Evolutionary conservation across 257 asterid genomes (phyloP).

Genomic region (Solanum appendiculatum): DNA sequence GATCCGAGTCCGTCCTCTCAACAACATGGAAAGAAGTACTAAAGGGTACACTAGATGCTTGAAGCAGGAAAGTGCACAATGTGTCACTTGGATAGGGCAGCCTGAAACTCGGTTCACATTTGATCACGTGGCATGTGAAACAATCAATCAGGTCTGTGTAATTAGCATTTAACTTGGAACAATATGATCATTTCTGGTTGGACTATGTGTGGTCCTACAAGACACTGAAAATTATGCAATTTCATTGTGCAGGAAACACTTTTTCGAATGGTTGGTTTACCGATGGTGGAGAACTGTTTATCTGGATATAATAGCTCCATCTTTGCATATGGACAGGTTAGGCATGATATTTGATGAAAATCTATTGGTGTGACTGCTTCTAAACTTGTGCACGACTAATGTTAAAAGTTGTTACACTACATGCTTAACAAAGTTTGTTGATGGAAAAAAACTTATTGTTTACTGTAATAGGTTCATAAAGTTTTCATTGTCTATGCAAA

Average conservation of each 20-base stretch:
- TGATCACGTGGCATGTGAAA: conserved; percentile 95
- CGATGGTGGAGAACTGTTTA: conserved; percentile 96
- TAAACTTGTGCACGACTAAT: neutral
- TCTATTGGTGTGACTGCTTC: neutral
- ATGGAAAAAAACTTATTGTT: neutral
- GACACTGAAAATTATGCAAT: neutral
- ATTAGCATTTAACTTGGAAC: neutral
- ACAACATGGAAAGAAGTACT: conserved; percentile 55
- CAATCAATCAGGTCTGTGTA: conserved; percentile 63
- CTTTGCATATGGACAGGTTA: conserved; percentile 99
- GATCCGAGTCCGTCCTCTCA: conserved; percentile 86
- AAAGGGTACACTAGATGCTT: conserved; percentile 68
- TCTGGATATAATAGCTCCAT: conserved; percentile 96
- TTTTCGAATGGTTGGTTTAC: conserved; percentile 88
- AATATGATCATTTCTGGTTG: neutral
- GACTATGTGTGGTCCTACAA: neutral
- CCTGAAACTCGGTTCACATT: conserved; percentile 87
- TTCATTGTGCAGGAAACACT: conserved; percentile 69
- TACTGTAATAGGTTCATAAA: neutral
- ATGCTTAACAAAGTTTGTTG: neutral
- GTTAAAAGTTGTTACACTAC: neutral
- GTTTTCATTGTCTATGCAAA: neutral
- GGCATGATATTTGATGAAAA: neutral
- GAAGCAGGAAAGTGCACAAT: conserved; percentile 85
- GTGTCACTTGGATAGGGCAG: conserved; percentile 87